Evolutionary conservation across 1,139 yeast species (phyloP).

Genomic region (Hemisphaericaspora xylofermentans): DNA sequence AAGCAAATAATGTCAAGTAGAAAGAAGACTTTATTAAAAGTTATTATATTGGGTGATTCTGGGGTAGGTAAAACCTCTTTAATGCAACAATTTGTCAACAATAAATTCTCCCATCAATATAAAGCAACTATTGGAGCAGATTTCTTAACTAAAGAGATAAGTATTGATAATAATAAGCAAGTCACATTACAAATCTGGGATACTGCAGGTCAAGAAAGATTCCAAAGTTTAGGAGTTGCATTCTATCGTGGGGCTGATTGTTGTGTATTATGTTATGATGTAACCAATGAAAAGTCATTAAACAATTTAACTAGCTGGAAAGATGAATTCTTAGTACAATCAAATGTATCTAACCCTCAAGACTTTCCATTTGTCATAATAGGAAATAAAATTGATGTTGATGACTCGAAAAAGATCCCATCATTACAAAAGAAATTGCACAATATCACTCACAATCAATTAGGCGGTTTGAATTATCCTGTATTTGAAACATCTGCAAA

Average conservation of each 20-base stretch:
- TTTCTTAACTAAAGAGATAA: slow-evolving; percentile 86
- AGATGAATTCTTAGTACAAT: slow-evolving; percentile 92
- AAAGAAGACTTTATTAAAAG: slow-evolving; percentile 89
- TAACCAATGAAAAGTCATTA: slow-evolving; percentile 88
- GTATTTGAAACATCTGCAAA: slow-evolving; percentile 94
- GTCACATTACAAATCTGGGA: slow-evolving; percentile 95
- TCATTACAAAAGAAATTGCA: slow-evolving; percentile 77
- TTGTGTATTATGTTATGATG: slow-evolving; percentile 93
- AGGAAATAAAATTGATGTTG: slow-evolving; percentile 94
- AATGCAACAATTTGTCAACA: slow-evolving; percentile 95
- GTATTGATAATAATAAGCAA: slow-evolving; percentile 71
- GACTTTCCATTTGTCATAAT: slow-evolving; percentile 92
- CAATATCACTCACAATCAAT: slow-evolving; percentile 72
- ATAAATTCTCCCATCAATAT: slow-evolving; percentile 92
- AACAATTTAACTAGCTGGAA: slow-evolving; percentile 91
- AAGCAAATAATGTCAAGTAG: slow-evolving; percentile 61
- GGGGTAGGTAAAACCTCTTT: slow-evolving; percentile 97
- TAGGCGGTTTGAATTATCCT: slow-evolving; percentile 80
- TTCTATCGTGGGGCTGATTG: slow-evolving; percentile 98
- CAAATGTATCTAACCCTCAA: slow-evolving; percentile 89
- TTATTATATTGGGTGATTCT: slow-evolving; percentile 92
- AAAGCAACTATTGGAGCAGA: slow-evolving; percentile 99
- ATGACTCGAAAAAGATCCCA: slow-evolving; percentile 83
- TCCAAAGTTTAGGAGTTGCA: slow-evolving; percentile 95
- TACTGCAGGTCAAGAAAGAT: slow-evolving; percentile 98